These are phyloP conservation scores for Naganishia antarctica DNA, from an alignment of 768 basidiomycete genomes.

Conservation along the genomic window DNA sequence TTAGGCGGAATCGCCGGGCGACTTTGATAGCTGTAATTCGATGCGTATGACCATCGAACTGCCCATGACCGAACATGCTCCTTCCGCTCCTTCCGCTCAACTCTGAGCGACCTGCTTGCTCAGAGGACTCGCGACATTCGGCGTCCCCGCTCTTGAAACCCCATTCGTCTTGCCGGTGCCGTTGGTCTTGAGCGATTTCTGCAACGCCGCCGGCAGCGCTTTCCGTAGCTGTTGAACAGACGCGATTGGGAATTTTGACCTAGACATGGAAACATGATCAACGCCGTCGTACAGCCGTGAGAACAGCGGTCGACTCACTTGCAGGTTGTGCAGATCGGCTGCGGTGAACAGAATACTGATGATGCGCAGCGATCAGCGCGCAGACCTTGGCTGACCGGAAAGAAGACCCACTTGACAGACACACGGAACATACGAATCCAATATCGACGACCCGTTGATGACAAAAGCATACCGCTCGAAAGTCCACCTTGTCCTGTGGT, in stretches of 20 bases:
- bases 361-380: conserved; percentile 7
- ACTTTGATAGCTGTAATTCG: too few species aligned
- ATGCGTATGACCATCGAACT: too few species aligned
- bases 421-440: conserved; percentile 98
- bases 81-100: neutral
- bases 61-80: too few species aligned
- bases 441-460: conserved; percentile 95
- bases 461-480: conserved; percentile 97
- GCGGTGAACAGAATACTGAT: conserved; percentile 85
- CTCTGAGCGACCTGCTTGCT: neutral
- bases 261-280: neutral
- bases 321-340: conserved; percentile 90
- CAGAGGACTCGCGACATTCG: conserved; percentile 9
- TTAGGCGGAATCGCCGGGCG: too few species aligned
- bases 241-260: conserved; percentile 15
- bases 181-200: conserved; percentile 6
- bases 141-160: conserved; percentile 9
- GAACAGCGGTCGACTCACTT: conserved; percentile 57
- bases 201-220: conserved; percentile 6
- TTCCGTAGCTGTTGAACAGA: conserved; percentile 14
- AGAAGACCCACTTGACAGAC: conserved; percentile 78
- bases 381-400: neutral
- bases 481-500: conserved; percentile 91
- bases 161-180: neutral
- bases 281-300: neutral